Evolutionary conservation across 2,329 filamentous ascomycete genomes (phyloP).

Genomic region (Nemania sp.): DNA sequence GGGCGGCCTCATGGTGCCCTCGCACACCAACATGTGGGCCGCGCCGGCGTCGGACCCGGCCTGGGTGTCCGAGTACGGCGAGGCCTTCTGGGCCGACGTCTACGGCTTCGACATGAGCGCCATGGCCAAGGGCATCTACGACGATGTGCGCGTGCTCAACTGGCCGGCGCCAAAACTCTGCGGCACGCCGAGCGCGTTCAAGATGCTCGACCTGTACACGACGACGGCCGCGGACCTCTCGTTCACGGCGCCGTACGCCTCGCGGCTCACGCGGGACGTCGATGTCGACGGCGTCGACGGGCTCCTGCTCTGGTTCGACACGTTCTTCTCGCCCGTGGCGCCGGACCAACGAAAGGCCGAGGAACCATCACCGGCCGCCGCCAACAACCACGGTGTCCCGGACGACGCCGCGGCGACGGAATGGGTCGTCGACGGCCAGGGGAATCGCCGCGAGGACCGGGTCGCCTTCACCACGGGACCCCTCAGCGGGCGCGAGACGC

Average conservation of each 20-base stretch:
- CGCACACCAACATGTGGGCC: conserved; percentile 80
- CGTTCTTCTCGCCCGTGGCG: conserved; percentile 72
- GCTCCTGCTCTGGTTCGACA: conserved; percentile 92
- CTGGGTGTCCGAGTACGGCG: conserved; percentile 76
- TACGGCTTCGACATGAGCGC: conserved; percentile 93
- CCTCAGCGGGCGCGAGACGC: conserved; percentile 69
- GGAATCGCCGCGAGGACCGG: conserved; percentile 58
- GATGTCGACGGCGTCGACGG: conserved; percentile 77
- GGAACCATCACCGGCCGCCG: neutral
- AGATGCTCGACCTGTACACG: conserved; percentile 76
- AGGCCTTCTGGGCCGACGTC: conserved; percentile 87
- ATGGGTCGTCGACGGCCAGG: conserved; percentile 51
- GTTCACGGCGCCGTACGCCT: conserved; percentile 72
- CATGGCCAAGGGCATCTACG: conserved; percentile 82
- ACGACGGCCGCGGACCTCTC: conserved; percentile 72
- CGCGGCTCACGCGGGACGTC: conserved; percentile 63
- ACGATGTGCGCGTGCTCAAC: conserved; percentile 79
- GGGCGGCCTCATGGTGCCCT: conserved; percentile 83
- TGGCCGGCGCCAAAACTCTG: conserved; percentile 66
- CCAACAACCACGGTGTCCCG: conserved; percentile 48
- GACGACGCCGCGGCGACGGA: conserved; percentile 60
- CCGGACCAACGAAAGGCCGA: neutral
- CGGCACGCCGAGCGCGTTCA: conserved; percentile 67
- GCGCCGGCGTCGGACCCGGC: conserved; percentile 80
- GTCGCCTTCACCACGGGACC: conserved; percentile 91